These are phyloP conservation scores for Fraxinus ornus DNA, from an alignment of 305 asterid genomes.

Conservation along the genomic window DNA sequence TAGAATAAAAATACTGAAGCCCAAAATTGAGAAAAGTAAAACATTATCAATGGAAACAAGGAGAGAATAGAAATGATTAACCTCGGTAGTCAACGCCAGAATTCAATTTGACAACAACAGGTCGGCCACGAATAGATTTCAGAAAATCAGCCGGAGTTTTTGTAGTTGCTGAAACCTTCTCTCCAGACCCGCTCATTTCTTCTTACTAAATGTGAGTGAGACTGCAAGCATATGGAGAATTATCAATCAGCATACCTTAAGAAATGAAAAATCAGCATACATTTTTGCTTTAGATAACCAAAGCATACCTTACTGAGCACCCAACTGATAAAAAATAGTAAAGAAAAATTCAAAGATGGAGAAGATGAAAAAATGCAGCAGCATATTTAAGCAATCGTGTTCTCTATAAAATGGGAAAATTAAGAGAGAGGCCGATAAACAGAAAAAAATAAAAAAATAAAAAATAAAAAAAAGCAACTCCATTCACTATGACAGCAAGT, in stretches of 20 bases:
- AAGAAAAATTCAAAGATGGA: neutral
- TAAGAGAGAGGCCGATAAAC: neutral
- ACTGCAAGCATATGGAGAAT: neutral
- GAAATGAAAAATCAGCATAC: neutral
- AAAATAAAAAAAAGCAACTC: neutral
- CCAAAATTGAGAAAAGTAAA: neutral
- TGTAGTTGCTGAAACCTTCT: constrained; percentile 58
- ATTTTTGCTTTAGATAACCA: neutral
- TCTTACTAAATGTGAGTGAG: neutral
- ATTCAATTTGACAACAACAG: constrained; percentile 90
- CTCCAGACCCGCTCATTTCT: constrained; percentile 65
- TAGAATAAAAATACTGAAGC: neutral
- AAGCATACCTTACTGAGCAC: neutral
- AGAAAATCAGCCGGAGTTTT: constrained; percentile 95
- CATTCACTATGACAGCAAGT: neutral
- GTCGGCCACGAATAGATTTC: constrained; percentile 92
- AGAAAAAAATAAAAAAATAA: neutral
- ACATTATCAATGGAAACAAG: neutral
- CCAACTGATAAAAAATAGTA: neutral
- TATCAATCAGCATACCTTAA: neutral
- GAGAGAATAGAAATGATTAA: constrained; percentile 16
- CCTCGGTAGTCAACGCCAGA: constrained; percentile 97
- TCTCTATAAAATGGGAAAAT: neutral
- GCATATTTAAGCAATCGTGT: neutral
- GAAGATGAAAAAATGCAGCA: neutral